phyloP scores from a whole-genome alignment of 2,329 filamentous ascomycete species.

The Venturia effusa region DNA sequence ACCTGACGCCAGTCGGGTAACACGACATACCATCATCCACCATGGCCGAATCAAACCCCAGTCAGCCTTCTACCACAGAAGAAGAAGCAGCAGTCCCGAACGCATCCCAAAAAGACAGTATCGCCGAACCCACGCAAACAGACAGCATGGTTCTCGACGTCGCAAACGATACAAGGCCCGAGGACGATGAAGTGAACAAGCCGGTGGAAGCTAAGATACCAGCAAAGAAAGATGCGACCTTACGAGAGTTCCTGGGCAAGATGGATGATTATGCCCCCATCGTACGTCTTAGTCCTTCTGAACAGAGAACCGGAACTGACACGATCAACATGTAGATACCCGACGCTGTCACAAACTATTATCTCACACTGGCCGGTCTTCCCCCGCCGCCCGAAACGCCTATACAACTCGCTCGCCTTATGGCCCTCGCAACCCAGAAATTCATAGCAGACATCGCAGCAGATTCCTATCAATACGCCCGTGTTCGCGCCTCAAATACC shows the following conservation, averaged over 20 bases:
- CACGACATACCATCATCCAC: background rate
- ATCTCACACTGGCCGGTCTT: slow-evolving; percentile 90
- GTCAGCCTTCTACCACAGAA: background rate
- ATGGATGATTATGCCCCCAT: slow-evolving; percentile 99
- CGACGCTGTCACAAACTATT: slow-evolving; percentile 95
- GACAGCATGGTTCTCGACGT: slow-evolving; percentile 30
- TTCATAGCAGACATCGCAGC: slow-evolving; percentile 97
- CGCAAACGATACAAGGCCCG: slow-evolving; percentile 26
- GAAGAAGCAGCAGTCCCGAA: slow-evolving; percentile 4
- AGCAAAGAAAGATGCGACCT: slow-evolving; percentile 79
- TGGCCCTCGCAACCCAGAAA: slow-evolving; percentile 96
- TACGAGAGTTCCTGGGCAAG: slow-evolving; percentile 87
- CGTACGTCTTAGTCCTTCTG: slow-evolving; percentile 42
- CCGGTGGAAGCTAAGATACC: slow-evolving; percentile 50
- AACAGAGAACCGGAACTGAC: background rate
- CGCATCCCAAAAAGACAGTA: slow-evolving; percentile 9
- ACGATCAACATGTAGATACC: slow-evolving; percentile 58
- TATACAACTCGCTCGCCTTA: slow-evolving; percentile 77
- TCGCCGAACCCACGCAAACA: slow-evolving; percentile 16
- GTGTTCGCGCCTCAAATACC: slow-evolving; percentile 86
- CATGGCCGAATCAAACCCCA: slow-evolving; percentile 5
- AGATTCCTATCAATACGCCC: slow-evolving; percentile 94
- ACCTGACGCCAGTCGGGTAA: background rate
- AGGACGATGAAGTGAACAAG: slow-evolving; percentile 2
- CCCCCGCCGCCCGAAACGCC: slow-evolving; percentile 87